Percentiles rank a stretch among this genome's conserved stretches.
Conservation (phyloP, 331 rosid genomes). For the Pyrus hybrid region DNA sequence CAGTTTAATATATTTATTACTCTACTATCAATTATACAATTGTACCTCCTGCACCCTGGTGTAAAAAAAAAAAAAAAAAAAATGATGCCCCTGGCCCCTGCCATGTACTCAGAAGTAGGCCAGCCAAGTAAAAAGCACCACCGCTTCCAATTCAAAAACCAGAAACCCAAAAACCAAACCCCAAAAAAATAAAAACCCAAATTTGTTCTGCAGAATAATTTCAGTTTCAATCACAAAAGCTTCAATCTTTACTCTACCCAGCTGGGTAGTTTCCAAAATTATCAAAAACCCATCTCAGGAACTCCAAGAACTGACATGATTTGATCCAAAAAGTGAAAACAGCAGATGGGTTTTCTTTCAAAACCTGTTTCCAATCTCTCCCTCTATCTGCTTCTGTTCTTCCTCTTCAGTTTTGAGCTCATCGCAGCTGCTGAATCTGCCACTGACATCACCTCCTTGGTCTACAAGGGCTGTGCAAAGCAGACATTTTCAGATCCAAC, state of each 20-base stretch:
- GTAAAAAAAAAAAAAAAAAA: not conserved
- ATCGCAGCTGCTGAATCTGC: conserved; percentile 40
- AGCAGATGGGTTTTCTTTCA: conserved; percentile 48
- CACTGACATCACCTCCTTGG: conserved; percentile 52
- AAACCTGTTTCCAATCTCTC: conserved; percentile 25
- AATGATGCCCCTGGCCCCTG: conserved; percentile 6
- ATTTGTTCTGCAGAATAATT: not conserved
- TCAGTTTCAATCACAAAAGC: not conserved
- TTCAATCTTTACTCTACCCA: not conserved
- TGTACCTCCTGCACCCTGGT: not conserved
- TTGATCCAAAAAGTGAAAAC: conserved; percentile 16
- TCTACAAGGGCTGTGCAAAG: conserved; percentile 92
- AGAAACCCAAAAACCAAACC: conserved; percentile 2
- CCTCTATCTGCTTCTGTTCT: conserved; percentile 20
- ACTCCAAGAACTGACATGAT: conserved; percentile 26
- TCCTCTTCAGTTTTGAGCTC: conserved; percentile 10
- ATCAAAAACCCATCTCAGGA: conserved; percentile 6
- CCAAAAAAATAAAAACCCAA: not conserved
- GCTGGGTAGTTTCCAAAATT: conserved; percentile 13
- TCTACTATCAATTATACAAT: not conserved
- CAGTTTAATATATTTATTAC: not conserved
- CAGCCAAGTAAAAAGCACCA: conserved; percentile 25
- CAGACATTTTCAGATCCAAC: conserved; percentile 76
- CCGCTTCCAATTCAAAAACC: not conserved
- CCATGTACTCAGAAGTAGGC: conserved; percentile 21